These are phyloP conservation scores for Pythium brassicae DNA, from an alignment of 352 stramenopile genomes.

Conservation along the genomic window DNA sequence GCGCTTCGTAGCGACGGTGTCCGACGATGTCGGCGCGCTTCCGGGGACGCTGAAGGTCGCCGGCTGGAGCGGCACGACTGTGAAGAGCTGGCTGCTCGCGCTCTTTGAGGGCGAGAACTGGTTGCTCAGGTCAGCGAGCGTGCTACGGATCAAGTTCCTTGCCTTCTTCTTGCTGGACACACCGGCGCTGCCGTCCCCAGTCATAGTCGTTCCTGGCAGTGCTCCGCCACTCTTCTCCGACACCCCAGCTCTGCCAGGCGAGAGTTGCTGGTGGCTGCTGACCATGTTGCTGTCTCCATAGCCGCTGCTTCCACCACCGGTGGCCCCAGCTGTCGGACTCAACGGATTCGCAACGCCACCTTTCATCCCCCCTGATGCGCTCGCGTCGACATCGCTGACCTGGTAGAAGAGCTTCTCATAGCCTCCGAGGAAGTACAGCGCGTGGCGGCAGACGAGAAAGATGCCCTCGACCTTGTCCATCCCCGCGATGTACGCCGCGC, in stretches of 20 bases:
- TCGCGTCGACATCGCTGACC: conserved; percentile 2
- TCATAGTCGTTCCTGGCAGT: too few species aligned
- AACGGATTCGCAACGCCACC: conserved; percentile 1
- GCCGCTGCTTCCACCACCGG: not conserved
- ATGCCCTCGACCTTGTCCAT: conserved; percentile 59
- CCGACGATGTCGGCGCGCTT: not conserved
- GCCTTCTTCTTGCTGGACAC: conserved; percentile 32
- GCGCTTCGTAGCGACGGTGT: conserved; percentile 14
- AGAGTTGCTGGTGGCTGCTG: conserved; percentile 8
- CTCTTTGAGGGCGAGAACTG: conserved; percentile 40
- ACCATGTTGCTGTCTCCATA: too few species aligned
- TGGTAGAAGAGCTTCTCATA: conserved; percentile 55
- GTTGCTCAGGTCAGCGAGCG: conserved; percentile 43
- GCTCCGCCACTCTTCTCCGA: too few species aligned
- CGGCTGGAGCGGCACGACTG: conserved; percentile 22
- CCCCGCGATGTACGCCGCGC: conserved; percentile 47
- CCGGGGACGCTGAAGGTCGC: not conserved
- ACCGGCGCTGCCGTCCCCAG: not conserved
- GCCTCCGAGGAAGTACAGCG: conserved; percentile 67
- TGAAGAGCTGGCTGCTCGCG: conserved; percentile 32
- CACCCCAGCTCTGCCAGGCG: conserved; percentile 10
- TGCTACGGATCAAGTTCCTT: conserved; percentile 47
- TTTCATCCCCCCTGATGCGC: not conserved
- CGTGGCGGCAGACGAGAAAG: conserved; percentile 42
- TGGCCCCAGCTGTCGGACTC: conserved; percentile 5